Evolutionary conservation across 345 rosid genomes (phyloP).

Genomic region (Citrus australasica): DNA sequence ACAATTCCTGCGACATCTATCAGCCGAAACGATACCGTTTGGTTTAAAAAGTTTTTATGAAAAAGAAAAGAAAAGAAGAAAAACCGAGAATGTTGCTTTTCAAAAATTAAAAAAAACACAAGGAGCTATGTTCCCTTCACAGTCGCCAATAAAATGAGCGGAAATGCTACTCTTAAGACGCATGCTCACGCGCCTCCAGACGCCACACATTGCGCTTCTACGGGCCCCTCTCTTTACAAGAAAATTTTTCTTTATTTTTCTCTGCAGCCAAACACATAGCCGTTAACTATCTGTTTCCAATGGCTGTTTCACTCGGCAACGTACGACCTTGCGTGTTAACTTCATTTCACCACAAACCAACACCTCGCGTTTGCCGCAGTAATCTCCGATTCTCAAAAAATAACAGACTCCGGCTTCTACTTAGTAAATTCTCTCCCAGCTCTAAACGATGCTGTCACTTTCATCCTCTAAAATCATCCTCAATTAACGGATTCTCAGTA

Average conservation of each 20-base stretch:
- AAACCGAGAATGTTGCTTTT: too few relatives aligned
- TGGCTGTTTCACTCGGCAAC: conserved; percentile 48
- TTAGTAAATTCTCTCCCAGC: conserved; percentile 14
- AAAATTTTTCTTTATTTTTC: neutral
- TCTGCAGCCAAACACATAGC: neutral
- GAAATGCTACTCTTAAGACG: neutral
- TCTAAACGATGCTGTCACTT: conserved; percentile 3
- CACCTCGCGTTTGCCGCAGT: conserved; percentile 10
- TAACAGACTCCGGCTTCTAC: conserved; percentile 12
- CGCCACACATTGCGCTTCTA: conserved; percentile 3
- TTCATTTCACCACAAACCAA: conserved; percentile 25
- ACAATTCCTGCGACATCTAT: neutral
- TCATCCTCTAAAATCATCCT: conserved; percentile 32
- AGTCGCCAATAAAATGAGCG: neutral
- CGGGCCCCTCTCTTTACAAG: neutral
- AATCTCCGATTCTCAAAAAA: conserved; percentile 23
- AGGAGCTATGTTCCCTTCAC: neutral
- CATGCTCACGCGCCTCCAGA: neutral
- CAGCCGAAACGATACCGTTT: neutral
- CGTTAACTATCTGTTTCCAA: conserved; percentile 17
- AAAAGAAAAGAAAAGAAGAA: neutral
- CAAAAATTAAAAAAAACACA: neutral
- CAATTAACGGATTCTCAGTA: conserved; percentile 56
- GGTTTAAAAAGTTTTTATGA: neutral
- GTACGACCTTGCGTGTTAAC: conserved; percentile 29